Evolutionary conservation across 805 yeast species (phyloP).

Genomic region (Barnettozyma wickerhamii): DNA sequence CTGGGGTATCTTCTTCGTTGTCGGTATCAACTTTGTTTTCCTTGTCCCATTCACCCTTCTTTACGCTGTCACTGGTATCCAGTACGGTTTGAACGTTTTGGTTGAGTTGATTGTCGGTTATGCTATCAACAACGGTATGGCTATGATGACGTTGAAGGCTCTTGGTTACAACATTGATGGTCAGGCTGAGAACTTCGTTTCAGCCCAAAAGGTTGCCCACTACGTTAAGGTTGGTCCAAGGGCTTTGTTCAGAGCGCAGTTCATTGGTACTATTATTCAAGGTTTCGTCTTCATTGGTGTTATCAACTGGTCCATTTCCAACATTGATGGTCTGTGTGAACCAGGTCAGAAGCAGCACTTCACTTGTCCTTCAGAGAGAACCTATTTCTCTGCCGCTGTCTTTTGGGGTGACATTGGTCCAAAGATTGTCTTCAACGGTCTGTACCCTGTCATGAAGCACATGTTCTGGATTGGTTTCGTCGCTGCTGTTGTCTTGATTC

Average conservation of each 20-base stretch:
- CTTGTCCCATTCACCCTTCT: slow-evolving; percentile 49
- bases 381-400: slow-evolving; percentile 38
- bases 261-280: slow-evolving; percentile 30
- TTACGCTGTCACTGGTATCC: slow-evolving; percentile 43
- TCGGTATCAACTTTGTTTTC: slow-evolving; percentile 46
- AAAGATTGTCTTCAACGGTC: slow-evolving; percentile 47
- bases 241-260: slow-evolving; percentile 47
- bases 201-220: slow-evolving; percentile 40
- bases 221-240: slow-evolving; percentile 56
- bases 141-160: slow-evolving; percentile 47
- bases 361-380: slow-evolving; percentile 34
- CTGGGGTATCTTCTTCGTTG: slow-evolving; percentile 53
- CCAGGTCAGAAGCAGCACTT: slow-evolving; percentile 35
- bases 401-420: slow-evolving; percentile 58
- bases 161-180: slow-evolving; percentile 57
- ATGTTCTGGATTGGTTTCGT: slow-evolving; percentile 56
- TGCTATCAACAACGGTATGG: slow-evolving; percentile 50
- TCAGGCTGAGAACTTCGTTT: slow-evolving; percentile 59
- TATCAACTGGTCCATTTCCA: slow-evolving; percentile 31
- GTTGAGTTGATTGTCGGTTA: slow-evolving; percentile 55
- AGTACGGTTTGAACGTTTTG: slow-evolving; percentile 46
- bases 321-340: slow-evolving; percentile 32
- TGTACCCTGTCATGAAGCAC: slow-evolving; percentile 61
- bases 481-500: slow-evolving; percentile 28
- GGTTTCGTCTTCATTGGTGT: slow-evolving; percentile 29